These are phyloP conservation scores for Lipomyces oligophaga DNA, from an alignment of 805 yeast species.

Conservation along the genomic window DNA sequence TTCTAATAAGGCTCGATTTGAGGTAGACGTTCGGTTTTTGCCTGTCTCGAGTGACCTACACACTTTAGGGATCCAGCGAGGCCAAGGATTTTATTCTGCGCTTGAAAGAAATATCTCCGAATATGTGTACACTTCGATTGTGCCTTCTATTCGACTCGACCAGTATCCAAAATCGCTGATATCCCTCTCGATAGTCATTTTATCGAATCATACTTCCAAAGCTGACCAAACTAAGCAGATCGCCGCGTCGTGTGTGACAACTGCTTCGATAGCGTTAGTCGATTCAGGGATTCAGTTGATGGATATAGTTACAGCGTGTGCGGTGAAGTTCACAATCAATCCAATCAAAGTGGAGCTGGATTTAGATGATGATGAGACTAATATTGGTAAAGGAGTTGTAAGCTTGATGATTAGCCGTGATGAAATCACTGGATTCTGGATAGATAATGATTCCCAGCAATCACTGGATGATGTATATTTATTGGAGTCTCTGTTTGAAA, in stretches of 20 bases:
- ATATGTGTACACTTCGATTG: slow-evolving; percentile 50
- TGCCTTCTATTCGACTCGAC: slow-evolving; percentile 54
- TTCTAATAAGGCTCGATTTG: slow-evolving; percentile 59
- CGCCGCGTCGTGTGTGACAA: slow-evolving; percentile 45
- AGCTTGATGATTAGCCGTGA: slow-evolving; percentile 50
- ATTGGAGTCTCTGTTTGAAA: slow-evolving; percentile 1
- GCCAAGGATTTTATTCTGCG: slow-evolving; percentile 32
- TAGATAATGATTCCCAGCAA: slow-evolving; percentile 39
- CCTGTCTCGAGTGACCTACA: slow-evolving; percentile 47
- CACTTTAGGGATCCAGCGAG: slow-evolving; percentile 17
- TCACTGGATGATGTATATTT: slow-evolving; percentile 39
- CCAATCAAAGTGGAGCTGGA: slow-evolving; percentile 3
- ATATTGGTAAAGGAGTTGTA: slow-evolving; percentile 36
- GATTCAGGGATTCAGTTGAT: slow-evolving; percentile 80
- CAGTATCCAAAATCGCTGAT: slow-evolving; percentile 89
- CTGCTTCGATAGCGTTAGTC: slow-evolving; percentile 68
- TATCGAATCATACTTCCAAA: slow-evolving; percentile 46
- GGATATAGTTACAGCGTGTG: slow-evolving; percentile 60
- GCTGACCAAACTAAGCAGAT: slow-evolving; percentile 36
- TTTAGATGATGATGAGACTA: slow-evolving; percentile 11
- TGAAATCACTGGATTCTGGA: slow-evolving; percentile 55
- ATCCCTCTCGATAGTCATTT: slow-evolving; percentile 66
- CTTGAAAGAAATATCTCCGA: slow-evolving; percentile 43
- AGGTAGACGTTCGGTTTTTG: slow-evolving; percentile 56
- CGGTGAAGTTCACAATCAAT: slow-evolving; percentile 13